Evolutionary conservation across 1,284 basidiomycete genomes (phyloP).

Genomic region (Xerocomus amazonicus): DNA sequence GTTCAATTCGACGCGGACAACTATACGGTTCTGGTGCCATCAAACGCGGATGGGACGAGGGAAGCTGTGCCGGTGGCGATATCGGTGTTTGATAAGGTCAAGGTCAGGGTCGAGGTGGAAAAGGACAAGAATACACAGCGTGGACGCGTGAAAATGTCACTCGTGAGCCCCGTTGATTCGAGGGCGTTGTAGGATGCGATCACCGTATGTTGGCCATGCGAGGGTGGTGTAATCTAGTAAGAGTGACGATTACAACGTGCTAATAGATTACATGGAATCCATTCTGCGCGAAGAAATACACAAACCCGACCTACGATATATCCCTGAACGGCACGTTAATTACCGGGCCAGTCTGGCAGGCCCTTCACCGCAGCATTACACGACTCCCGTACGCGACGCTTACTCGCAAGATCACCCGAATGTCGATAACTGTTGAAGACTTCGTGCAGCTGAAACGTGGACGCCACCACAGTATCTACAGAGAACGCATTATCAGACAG

Average conservation of each 20-base stretch:
- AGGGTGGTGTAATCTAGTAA: too few species aligned
- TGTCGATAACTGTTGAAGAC: conserved; percentile 56
- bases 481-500: conserved; percentile 1
- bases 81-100: conserved; percentile 90
- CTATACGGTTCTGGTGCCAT: conserved; percentile 78
- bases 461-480: conserved; percentile 53
- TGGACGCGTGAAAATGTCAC: conserved; percentile 86
- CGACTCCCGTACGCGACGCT: conserved; percentile 56
- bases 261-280: conserved; percentile 8
- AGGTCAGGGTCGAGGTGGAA: conserved; percentile 86
- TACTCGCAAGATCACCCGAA: conserved; percentile 53
- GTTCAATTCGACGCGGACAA: conserved; percentile 89
- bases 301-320: background rate
- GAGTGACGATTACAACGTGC: background rate
- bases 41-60: conserved; percentile 8
- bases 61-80: conserved; percentile 49
- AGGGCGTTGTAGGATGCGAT: conserved; percentile 31
- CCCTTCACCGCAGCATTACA: conserved; percentile 55
- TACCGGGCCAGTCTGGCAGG: conserved; percentile 56
- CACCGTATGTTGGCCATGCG: too few species aligned
- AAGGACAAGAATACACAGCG: conserved; percentile 95
- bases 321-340: conserved; percentile 9
- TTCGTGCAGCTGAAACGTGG: conserved; percentile 56
- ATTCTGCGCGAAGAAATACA: background rate
- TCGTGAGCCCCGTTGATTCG: conserved; percentile 72